Conservation (phyloP, 192 early-diverging fungal species). For the Linnemannia schmuckeri region DNA sequence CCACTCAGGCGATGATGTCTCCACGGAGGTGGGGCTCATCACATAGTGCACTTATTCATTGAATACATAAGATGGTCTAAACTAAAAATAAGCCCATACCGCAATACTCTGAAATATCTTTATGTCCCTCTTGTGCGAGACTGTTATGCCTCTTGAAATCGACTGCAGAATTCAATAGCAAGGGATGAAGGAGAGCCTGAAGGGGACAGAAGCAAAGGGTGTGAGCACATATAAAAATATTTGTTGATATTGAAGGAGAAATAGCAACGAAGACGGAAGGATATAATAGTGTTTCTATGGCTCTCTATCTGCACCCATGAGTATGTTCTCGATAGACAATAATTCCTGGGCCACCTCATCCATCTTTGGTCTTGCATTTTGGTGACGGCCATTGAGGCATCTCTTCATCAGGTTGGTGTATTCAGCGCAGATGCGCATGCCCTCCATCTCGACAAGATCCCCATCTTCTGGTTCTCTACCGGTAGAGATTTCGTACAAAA, state of each 20-base stretch:
- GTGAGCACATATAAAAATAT: not conserved
- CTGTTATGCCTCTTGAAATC: not conserved
- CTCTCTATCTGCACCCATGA: slow-evolving; percentile 7
- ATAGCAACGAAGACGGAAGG: not conserved
- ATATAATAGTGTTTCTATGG: not conserved
- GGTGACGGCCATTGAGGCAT: slow-evolving; percentile 18
- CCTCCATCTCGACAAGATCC: slow-evolving; percentile 20
- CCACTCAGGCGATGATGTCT: too few species aligned
- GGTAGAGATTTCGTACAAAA: slow-evolving; percentile 47
- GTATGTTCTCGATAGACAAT: slow-evolving; percentile 4
- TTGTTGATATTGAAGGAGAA: not conserved
- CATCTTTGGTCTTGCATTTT: slow-evolving; percentile 12
- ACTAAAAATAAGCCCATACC: not conserved
- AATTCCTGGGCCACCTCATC: slow-evolving; percentile 17
- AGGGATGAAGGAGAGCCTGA: not conserved
- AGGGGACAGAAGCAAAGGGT: not conserved
- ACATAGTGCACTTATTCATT: not conserved
- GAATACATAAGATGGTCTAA: not conserved
- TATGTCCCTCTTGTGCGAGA: not conserved
- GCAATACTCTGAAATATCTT: not conserved
- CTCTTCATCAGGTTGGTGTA: slow-evolving; percentile 28
- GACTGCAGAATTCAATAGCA: not conserved
- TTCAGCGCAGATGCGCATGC: slow-evolving; percentile 10
- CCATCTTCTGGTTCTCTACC: slow-evolving; percentile 25
- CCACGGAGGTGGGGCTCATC: too few species aligned